Percentiles rank a stretch among this genome's conserved stretches.
These are phyloP conservation scores for Tuber aestivum DNA, from an alignment of 495 filamentous ascomycete species.

Conservation along the genomic window DNA sequence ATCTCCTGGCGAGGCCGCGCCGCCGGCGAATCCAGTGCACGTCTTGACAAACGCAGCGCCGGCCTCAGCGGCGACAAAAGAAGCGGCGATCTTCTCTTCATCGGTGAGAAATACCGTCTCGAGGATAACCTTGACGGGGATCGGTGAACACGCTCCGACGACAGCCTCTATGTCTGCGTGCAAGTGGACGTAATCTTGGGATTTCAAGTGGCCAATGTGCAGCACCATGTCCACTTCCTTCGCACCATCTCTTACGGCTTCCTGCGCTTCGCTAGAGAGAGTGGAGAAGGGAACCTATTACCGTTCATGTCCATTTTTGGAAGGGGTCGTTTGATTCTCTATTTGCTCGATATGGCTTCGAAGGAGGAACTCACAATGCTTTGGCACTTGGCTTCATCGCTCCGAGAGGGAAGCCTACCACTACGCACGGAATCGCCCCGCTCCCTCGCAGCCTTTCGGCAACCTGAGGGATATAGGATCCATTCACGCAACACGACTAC, in stretches of 20 bases:
- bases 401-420: constrained; percentile 64
- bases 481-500: constrained; percentile 40
- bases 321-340: constrained; percentile 4
- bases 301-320: neutral
- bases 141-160: constrained; percentile 48
- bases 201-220: constrained; percentile 53
- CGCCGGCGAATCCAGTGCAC: constrained; percentile 61
- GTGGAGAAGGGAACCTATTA: neutral
- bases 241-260: constrained; percentile 56
- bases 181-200: constrained; percentile 49
- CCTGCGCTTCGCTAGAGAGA: constrained; percentile 49
- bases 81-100: constrained; percentile 56
- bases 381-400: constrained; percentile 53
- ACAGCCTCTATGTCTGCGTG: constrained; percentile 57
- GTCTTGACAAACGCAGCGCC: constrained; percentile 65
- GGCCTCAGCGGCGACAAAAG: constrained; percentile 54
- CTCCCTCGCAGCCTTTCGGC: constrained; percentile 51
- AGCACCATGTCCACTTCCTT: constrained; percentile 64
- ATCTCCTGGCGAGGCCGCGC: constrained; percentile 53
- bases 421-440: constrained; percentile 54
- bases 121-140: constrained; percentile 59
- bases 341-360: constrained; percentile 12
- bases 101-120: constrained; percentile 57
- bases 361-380: constrained; percentile 42
- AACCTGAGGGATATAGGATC: constrained; percentile 50